Evolutionary conservation across 495 filamentous ascomycete genomes (phyloP).

Genomic region (Trichoderma reesei): DNA sequence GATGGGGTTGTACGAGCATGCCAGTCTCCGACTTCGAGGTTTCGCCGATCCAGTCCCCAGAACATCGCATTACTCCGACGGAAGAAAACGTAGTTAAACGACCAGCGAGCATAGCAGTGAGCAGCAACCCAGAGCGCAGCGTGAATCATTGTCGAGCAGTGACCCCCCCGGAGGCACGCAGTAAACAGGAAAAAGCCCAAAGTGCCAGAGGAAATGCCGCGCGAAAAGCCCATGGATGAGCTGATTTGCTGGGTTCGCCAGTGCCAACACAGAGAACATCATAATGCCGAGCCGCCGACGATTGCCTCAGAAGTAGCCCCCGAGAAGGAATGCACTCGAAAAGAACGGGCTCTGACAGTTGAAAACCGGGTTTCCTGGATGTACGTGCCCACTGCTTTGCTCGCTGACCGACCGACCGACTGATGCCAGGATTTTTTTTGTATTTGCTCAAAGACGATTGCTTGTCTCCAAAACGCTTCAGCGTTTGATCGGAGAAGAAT

Average conservation of each 20-base stretch:
- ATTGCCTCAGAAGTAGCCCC: not conserved
- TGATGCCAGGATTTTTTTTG: not conserved
- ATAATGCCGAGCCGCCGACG: not conserved
- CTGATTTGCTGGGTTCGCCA: not conserved
- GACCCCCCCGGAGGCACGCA: not conserved
- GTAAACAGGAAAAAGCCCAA: not conserved
- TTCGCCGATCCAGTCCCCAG: constrained; percentile 9
- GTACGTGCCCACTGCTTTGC: constrained; percentile 46
- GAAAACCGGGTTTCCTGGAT: not conserved
- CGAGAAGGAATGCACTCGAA: not conserved
- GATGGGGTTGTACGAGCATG: constrained; percentile 1
- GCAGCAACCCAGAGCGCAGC: constrained; percentile 11
- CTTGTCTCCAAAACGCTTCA: constrained; percentile 11
- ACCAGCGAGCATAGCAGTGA: constrained; percentile 30
- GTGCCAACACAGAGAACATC: not conserved
- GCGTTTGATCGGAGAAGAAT: constrained; percentile 10
- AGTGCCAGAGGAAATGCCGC: constrained; percentile 8
- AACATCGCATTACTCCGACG: not conserved
- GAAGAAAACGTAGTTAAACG: not conserved
- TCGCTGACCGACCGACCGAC: constrained; percentile 36
- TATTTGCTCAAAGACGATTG: constrained; percentile 6
- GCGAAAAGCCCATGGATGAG: constrained; percentile 22
- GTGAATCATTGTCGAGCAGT: not conserved
- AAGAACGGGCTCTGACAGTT: not conserved
- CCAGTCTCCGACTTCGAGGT: constrained; percentile 3